Conservation (phyloP, 306 rosid genomes). For the Gillenia trifoliata region DNA sequence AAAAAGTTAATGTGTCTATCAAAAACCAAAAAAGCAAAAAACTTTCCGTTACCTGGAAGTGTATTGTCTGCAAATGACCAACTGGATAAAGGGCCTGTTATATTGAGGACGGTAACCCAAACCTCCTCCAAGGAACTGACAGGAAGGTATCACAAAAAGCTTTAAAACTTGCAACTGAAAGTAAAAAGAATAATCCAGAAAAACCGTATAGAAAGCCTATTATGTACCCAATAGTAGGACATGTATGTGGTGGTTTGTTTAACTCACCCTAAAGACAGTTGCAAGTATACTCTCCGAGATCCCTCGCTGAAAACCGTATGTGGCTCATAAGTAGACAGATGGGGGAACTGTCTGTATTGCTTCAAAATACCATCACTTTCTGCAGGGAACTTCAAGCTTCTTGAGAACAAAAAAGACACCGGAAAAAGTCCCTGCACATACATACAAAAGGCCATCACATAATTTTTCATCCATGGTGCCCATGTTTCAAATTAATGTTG, state of each 20-base stretch:
- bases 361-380: conserved; percentile 40
- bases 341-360: conserved; percentile 56
- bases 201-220: background rate
- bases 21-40: background rate
- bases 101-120: conserved; percentile 88
- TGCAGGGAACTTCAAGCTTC: conserved; percentile 77
- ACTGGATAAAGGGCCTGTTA: conserved; percentile 93
- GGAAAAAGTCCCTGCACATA: conserved; percentile 76
- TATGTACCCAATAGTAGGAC: background rate
- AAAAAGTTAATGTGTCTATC: conserved; percentile 1
- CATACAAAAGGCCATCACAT: conserved; percentile 19
- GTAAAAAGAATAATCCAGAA: background rate
- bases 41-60: conserved; percentile 60
- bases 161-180: background rate
- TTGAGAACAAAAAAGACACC: conserved; percentile 69
- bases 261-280: conserved; percentile 87
- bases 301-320: conserved; percentile 35
- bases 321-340: conserved; percentile 42
- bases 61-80: conserved; percentile 90
- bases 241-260: conserved; percentile 7
- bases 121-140: conserved; percentile 80
- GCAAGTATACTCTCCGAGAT: conserved; percentile 64
- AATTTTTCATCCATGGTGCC: conserved; percentile 10
- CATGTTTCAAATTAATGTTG: background rate
- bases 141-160: conserved; percentile 16